phyloP scores from a whole-genome alignment of 179 eudicot species.

The Sideroxylon spinosum region DNA sequence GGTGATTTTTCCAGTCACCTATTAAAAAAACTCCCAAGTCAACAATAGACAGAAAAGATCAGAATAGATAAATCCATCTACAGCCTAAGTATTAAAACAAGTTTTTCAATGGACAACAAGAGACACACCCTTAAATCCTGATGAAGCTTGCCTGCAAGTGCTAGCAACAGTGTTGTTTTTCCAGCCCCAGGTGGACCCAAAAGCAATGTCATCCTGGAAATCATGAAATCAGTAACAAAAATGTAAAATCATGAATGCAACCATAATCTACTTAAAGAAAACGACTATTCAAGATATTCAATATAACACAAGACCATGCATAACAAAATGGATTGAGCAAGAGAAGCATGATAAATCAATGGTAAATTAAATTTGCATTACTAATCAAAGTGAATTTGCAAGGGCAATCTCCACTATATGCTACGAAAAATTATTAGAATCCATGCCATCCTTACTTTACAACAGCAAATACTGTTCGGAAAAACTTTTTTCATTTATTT shows the following conservation, averaged over 20 bases:
- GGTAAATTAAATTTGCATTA: background rate
- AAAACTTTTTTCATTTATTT: background rate
- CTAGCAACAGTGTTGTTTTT: slow-evolving; percentile 61
- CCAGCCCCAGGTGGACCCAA: slow-evolving; percentile 82
- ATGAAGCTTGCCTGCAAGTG: slow-evolving; percentile 66
- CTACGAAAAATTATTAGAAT: no score
- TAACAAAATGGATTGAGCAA: no score
- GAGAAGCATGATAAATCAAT: background rate
- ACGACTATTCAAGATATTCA: no score
- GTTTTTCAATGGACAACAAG: background rate
- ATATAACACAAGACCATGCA: no score
- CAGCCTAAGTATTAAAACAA: background rate
- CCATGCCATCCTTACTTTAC: no score
- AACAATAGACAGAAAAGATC: background rate
- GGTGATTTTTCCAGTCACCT: slow-evolving; percentile 56
- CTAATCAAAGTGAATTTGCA: background rate
- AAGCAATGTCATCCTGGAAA: slow-evolving; percentile 70
- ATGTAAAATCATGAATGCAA: background rate
- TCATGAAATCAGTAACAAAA: background rate
- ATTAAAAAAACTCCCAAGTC: slow-evolving; percentile 12
- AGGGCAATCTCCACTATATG: no score
- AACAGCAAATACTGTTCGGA: background rate
- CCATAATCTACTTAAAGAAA: background rate
- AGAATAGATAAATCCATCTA: background rate
- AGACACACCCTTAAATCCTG: slow-evolving; percentile 51